phyloP scores from a whole-genome alignment of 495 filamentous ascomycete species.

The Podospora fimiseda region DNA sequence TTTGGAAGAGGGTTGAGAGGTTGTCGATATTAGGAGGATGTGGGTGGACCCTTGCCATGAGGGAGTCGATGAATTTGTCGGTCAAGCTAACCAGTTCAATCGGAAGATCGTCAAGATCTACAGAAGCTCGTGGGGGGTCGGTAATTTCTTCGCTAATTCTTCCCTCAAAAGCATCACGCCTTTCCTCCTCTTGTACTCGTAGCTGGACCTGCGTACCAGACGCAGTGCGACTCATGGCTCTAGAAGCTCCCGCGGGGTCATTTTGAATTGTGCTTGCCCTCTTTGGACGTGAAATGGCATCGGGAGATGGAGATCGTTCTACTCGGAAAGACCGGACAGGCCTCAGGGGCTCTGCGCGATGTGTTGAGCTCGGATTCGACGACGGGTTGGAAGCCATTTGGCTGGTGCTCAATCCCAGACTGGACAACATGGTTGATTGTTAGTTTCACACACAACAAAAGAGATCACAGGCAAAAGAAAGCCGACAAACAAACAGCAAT shows the following conservation, averaged over 20 bases:
- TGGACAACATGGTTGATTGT: slow-evolving; percentile 21
- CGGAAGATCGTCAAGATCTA: slow-evolving; percentile 78
- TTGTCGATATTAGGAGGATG: slow-evolving; percentile 77
- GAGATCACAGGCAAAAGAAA: not conserved
- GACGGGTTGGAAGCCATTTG: slow-evolving; percentile 22
- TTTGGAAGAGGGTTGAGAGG: slow-evolving; percentile 83
- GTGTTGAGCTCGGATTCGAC: slow-evolving; percentile 3
- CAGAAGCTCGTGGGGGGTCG: slow-evolving; percentile 50
- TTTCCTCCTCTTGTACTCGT: slow-evolving; percentile 13
- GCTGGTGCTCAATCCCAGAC: slow-evolving; percentile 12
- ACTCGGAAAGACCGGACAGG: slow-evolving; percentile 23
- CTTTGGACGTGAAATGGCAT: slow-evolving; percentile 33
- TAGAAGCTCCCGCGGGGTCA: slow-evolving; percentile 31
- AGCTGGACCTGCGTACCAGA: slow-evolving; percentile 21
- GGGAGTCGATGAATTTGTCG: slow-evolving; percentile 90
- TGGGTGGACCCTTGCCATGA: slow-evolving; percentile 80
- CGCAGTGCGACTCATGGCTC: slow-evolving; percentile 26
- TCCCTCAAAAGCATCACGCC: slow-evolving; percentile 45
- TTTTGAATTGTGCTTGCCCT: slow-evolving; percentile 61
- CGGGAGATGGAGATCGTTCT: slow-evolving; percentile 19
- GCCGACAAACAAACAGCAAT: not conserved
- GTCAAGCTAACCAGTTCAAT: slow-evolving; percentile 85
- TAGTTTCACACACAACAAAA: not conserved
- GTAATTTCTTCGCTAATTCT: slow-evolving; percentile 44
- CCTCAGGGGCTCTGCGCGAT: slow-evolving; percentile 19